phyloP scores from a whole-genome alignment of 1,284 basidiomycete species.

The Trichosporon sp. region DNA sequence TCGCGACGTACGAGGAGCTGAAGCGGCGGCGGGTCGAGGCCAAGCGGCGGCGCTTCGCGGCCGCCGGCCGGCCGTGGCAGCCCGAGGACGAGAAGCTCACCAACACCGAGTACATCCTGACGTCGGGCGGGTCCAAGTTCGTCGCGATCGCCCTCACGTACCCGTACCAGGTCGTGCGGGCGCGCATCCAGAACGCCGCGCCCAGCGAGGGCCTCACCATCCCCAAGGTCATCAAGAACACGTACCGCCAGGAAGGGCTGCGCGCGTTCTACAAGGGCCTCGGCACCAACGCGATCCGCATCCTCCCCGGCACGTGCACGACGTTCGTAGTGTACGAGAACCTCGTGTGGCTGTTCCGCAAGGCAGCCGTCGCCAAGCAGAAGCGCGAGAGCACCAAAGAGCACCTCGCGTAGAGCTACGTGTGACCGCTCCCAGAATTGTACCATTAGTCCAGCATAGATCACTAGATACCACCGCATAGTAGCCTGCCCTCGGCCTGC shows the following conservation, averaged over 20 bases:
- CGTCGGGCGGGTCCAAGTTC: constrained; percentile 87
- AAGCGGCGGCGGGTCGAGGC: constrained; percentile 80
- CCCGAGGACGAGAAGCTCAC: constrained; percentile 75
- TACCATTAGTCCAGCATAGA: background rate
- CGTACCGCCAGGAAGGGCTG: constrained; percentile 74
- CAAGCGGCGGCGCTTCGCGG: constrained; percentile 61
- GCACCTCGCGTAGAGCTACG: constrained; percentile 5
- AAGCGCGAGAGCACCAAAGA: constrained; percentile 13
- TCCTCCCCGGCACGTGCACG: constrained; percentile 93
- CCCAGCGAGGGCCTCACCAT: constrained; percentile 59
- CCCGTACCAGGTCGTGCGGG: constrained; percentile 95
- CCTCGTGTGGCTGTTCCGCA: constrained; percentile 73
- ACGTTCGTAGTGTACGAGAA: constrained; percentile 99
- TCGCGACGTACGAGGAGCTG: constrained; percentile 94
- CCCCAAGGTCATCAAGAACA: constrained; percentile 68
- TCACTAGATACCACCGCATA: background rate
- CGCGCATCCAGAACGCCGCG: constrained; percentile 75
- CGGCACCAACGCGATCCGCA: constrained; percentile 91
- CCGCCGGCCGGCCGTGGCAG: constrained; percentile 62
- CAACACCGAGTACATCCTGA: constrained; percentile 84
- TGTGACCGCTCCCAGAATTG: background rate
- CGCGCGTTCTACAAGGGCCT: constrained; percentile 92
- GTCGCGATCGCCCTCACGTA: constrained; percentile 82
- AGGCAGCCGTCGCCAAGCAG: constrained; percentile 29
- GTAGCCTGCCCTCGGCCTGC: background rate